Conservation (phyloP, 108 stramenopile species). For the Stephanodiscus triporus region DNA sequence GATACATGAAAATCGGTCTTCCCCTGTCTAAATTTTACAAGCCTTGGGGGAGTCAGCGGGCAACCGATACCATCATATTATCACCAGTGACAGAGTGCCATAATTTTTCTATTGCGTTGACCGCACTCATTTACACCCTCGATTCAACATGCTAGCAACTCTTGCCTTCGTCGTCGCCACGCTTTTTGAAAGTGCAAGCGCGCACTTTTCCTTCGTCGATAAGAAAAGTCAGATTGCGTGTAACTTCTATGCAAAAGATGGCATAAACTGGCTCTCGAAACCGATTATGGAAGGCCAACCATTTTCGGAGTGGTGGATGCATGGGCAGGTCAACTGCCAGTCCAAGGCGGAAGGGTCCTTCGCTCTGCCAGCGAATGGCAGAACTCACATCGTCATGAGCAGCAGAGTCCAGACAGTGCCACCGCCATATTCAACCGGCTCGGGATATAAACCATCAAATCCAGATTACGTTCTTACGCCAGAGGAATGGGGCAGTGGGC, state of each 20-base stretch:
- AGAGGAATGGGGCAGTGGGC: background rate
- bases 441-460: background rate
- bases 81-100: too few species aligned
- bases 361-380: background rate
- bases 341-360: background rate
- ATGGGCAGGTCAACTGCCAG: background rate
- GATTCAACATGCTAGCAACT: too few species aligned
- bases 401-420: background rate
- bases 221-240: constrained; percentile 3
- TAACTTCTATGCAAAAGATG: background rate
- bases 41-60: too few species aligned
- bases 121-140: too few species aligned
- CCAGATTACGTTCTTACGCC: background rate
- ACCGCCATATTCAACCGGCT: background rate
- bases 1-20: too few species aligned
- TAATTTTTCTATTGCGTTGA: too few species aligned
- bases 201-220: constrained; percentile 4
- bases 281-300: background rate
- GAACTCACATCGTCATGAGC: background rate
- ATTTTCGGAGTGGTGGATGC: constrained; percentile 5
- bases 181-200: background rate
- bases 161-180: too few species aligned
- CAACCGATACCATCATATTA: too few species aligned
- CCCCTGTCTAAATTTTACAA: too few species aligned
- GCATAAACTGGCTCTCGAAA: background rate